Percentiles rank a stretch among this genome's conserved stretches.
Evolutionary conservation across 2,329 filamentous ascomycete species (phyloP).

Genomic region (Pseudocercospora macadamiae): DNA sequence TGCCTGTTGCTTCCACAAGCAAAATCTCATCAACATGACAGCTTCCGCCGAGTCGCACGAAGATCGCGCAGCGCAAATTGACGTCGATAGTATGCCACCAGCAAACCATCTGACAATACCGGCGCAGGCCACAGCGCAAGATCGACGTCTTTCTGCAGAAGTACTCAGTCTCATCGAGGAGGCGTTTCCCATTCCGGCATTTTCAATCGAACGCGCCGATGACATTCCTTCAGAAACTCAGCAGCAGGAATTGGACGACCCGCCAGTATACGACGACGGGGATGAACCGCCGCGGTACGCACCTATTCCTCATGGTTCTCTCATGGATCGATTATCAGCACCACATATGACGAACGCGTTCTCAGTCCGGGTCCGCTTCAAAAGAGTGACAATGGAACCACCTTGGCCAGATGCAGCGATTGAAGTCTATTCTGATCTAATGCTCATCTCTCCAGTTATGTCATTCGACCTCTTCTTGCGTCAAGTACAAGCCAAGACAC

Average conservation of each 20-base stretch:
- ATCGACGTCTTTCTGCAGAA: constrained; percentile 1
- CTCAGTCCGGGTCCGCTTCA: background rate
- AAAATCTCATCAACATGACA: background rate
- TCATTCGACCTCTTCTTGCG: background rate
- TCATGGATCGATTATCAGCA: background rate
- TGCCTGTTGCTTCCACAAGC: background rate
- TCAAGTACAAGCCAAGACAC: background rate
- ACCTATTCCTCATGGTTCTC: background rate
- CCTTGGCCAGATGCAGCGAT: background rate
- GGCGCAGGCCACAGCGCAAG: background rate
- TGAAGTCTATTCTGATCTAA: background rate
- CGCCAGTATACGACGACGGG: background rate
- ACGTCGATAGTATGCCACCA: background rate
- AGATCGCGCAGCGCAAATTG: background rate
- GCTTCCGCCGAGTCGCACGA: background rate
- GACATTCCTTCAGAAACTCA: background rate
- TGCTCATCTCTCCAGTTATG: background rate
- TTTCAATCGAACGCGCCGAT: background rate
- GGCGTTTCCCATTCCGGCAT: background rate
- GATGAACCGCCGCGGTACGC: background rate
- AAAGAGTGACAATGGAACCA: background rate
- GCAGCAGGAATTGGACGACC: background rate
- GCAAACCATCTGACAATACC: background rate
- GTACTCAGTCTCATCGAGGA: constrained; percentile 1
- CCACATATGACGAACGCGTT: background rate